Evolutionary conservation across 768 basidiomycete species (phyloP).

Genomic region (Calvatia gigantea): DNA sequence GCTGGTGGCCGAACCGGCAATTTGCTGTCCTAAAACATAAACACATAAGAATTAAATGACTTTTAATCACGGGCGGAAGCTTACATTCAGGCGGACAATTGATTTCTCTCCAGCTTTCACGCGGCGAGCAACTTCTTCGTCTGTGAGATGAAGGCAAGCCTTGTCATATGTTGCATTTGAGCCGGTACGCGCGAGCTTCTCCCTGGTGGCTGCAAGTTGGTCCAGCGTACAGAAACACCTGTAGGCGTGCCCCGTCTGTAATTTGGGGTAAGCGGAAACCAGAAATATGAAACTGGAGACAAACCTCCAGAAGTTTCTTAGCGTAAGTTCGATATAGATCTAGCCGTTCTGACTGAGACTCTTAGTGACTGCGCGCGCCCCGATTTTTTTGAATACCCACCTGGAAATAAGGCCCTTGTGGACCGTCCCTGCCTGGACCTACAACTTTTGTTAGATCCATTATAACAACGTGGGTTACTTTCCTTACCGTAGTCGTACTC

Average conservation of each 20-base stretch:
- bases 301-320: conserved; percentile 71
- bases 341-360: conserved; percentile 77
- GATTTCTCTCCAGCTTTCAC: conserved; percentile 73
- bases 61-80: conserved; percentile 18
- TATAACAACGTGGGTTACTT: background rate
- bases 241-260: conserved; percentile 84
- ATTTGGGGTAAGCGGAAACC: background rate
- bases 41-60: background rate
- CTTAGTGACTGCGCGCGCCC: background rate
- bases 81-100: conserved; percentile 85
- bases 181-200: conserved; percentile 68
- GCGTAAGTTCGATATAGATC: conserved; percentile 80
- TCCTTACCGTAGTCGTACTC: conserved; percentile 84
- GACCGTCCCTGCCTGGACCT: conserved; percentile 79
- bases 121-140: conserved; percentile 78
- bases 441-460: conserved; percentile 1
- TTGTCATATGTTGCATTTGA: conserved; percentile 85
- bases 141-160: conserved; percentile 78
- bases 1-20: conserved; percentile 49
- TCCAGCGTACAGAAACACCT: conserved; percentile 90
- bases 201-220: conserved; percentile 62
- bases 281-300: conserved; percentile 10
- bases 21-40: conserved; percentile 47
- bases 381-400: conserved; percentile 31
- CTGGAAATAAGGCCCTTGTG: conserved; percentile 85